phyloP scores from a whole-genome alignment of 805 yeast species.

The Phaffomyces antillensis region DNA sequence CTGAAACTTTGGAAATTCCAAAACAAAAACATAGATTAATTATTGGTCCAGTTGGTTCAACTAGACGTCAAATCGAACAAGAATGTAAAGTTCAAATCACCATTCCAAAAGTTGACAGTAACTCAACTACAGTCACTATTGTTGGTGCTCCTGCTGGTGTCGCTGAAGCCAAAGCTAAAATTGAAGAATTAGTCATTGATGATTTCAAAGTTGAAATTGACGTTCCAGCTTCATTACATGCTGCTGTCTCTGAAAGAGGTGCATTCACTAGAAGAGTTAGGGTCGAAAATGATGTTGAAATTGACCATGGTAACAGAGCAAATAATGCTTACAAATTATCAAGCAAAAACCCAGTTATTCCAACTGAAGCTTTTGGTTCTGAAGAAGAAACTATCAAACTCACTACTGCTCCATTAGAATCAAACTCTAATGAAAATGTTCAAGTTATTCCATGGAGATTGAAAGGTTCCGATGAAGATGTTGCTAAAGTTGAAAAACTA shows the following conservation, averaged over 20 bases:
- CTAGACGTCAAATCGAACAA: constrained; percentile 64
- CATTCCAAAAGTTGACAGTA: constrained; percentile 55
- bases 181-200: constrained; percentile 55
- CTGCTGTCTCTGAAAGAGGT: constrained; percentile 62
- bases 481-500: constrained; percentile 43
- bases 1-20: constrained; percentile 51
- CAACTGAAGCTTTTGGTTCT: constrained; percentile 37
- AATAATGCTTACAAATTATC: constrained; percentile 46
- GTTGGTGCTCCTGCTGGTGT: constrained; percentile 63
- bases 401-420: constrained; percentile 34
- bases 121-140: constrained; percentile 45
- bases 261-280: constrained; percentile 49
- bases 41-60: constrained; percentile 76
- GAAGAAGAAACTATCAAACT: constrained; percentile 35
- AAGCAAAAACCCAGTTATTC: constrained; percentile 38
- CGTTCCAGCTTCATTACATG: constrained; percentile 52
- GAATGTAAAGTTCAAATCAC: constrained; percentile 57
- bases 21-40: constrained; percentile 67
- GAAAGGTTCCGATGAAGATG: constrained; percentile 42
- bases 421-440: constrained; percentile 6
- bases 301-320: constrained; percentile 47
- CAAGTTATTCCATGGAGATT: constrained; percentile 61
- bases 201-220: constrained; percentile 43
- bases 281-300: constrained; percentile 46
- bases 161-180: constrained; percentile 54